Conservation (phyloP, 169 alveolate genomes). For the Besnoitia besnoiti region DNA sequence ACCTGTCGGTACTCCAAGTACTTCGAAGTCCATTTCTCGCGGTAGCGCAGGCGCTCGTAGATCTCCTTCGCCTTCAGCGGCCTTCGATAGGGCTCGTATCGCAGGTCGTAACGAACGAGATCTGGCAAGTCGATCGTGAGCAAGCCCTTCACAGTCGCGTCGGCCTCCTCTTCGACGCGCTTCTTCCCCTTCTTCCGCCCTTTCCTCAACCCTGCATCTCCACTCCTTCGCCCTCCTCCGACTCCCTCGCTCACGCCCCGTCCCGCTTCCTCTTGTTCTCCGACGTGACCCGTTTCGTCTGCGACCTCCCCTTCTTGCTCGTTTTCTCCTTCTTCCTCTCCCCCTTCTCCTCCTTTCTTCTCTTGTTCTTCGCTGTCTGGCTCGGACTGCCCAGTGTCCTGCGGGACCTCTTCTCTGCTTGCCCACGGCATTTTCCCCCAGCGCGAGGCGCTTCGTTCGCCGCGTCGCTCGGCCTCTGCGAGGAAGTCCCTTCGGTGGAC, state of each 20-base stretch:
- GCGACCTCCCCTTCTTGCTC: neutral
- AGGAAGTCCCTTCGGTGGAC: neutral
- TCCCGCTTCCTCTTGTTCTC: too few relatives aligned
- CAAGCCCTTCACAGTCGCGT: neutral
- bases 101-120: neutral
- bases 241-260: too few relatives aligned
- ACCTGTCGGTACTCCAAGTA: conserved; percentile 12
- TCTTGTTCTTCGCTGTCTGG: neutral
- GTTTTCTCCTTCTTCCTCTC: neutral
- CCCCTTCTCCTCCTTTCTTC: neutral
- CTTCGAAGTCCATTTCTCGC: conserved; percentile 5
- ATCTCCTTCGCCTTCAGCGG: conserved; percentile 22
- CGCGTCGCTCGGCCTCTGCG: neutral
- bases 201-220: neutral
- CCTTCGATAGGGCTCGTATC: conserved; percentile 7
- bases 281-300: neutral
- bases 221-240: neutral
- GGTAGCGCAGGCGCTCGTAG: neutral
- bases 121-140: conserved; percentile 17
- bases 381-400: neutral
- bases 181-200: neutral
- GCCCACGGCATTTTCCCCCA: conserved; percentile 39
- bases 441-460: neutral
- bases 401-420: neutral
- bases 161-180: neutral